A percentile compares a stretch with the other conserved stretches of the same genome.
These are phyloP conservation scores for Podaxis sp. DNA, from an alignment of 768 basidiomycete species.

Conservation along the genomic window DNA sequence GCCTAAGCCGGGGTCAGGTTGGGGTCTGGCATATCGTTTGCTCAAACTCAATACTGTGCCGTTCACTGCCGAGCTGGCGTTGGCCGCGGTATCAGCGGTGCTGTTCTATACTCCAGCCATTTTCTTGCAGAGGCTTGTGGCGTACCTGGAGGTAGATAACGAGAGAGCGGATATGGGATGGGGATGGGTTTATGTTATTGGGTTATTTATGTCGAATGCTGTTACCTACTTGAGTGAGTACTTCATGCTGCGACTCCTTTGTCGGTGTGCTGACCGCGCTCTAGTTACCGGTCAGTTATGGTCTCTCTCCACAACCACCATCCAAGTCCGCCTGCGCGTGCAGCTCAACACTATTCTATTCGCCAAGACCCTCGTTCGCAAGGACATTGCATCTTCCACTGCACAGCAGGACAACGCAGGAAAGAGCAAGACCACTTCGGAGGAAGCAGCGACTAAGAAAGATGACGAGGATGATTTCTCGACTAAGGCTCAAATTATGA, in stretches of 20 bases:
- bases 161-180: conserved; percentile 54
- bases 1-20: conserved; percentile 61
- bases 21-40: conserved; percentile 59
- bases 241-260: background rate
- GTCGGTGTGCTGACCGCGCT: background rate
- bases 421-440: conserved; percentile 14
- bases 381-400: conserved; percentile 74
- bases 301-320: conserved; percentile 63
- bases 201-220: conserved; percentile 32
- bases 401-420: conserved; percentile 21
- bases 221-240: conserved; percentile 31
- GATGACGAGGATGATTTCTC: conserved; percentile 59
- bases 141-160: conserved; percentile 65
- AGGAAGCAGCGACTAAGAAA: conserved; percentile 16
- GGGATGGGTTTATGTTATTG: conserved; percentile 67
- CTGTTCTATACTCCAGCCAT: conserved; percentile 69
- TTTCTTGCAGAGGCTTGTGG: conserved; percentile 59
- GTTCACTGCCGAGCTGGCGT: conserved; percentile 38
- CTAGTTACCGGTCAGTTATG: conserved; percentile 68
- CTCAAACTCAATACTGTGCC: conserved; percentile 49
- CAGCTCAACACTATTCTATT: conserved; percentile 86
- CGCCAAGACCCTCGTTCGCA: conserved; percentile 82
- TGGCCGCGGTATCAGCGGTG: conserved; percentile 57
- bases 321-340: conserved; percentile 69
- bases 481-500: conserved; percentile 84